These are phyloP conservation scores for Microdochium paspali DNA, from an alignment of 2,329 filamentous ascomycete genomes.

Conservation along the genomic window DNA sequence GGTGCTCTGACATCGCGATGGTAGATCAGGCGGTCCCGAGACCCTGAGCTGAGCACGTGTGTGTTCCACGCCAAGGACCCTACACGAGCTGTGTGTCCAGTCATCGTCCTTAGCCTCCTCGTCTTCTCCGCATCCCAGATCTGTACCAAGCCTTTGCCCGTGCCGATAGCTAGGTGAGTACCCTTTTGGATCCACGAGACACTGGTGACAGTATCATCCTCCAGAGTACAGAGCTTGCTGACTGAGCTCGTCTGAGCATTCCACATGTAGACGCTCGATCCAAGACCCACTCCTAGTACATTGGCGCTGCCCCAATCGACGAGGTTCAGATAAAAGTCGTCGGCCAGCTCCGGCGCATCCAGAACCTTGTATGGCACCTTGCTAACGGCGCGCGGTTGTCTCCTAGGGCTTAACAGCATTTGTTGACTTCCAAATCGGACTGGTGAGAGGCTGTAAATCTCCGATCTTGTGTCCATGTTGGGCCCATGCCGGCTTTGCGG, in stretches of 20 bases:
- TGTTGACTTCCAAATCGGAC: constrained; percentile 89
- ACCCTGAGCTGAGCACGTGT: constrained; percentile 92
- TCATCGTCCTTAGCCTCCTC: constrained; percentile 87
- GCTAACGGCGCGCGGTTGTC: constrained; percentile 81
- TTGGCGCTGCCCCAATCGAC: constrained; percentile 98
- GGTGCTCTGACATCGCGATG: constrained; percentile 91
- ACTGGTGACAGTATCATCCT: constrained; percentile 90
- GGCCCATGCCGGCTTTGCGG: constrained; percentile 80
- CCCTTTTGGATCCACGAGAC: constrained; percentile 98
- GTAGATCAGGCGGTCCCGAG: constrained; percentile 84
- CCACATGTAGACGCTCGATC: constrained; percentile 96
- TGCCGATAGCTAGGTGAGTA: constrained; percentile 91
- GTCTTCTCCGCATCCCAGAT: constrained; percentile 94
- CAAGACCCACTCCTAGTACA: constrained; percentile 84
- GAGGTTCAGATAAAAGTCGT: constrained; percentile 95
- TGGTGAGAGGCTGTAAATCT: constrained; percentile 91
- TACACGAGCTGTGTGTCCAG: constrained; percentile 85
- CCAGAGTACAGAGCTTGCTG: constrained; percentile 85
- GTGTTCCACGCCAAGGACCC: constrained; percentile 96
- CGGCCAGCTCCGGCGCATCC: constrained; percentile 89
- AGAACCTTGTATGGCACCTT: constrained; percentile 98
- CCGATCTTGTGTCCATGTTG: constrained; percentile 81
- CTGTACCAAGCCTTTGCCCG: constrained; percentile 86
- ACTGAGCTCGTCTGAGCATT: constrained; percentile 86
- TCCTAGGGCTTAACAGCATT: constrained; percentile 82